phyloP scores from a whole-genome alignment of 164 flowering plant species.

The Dillenia suffruticosa region DNA sequence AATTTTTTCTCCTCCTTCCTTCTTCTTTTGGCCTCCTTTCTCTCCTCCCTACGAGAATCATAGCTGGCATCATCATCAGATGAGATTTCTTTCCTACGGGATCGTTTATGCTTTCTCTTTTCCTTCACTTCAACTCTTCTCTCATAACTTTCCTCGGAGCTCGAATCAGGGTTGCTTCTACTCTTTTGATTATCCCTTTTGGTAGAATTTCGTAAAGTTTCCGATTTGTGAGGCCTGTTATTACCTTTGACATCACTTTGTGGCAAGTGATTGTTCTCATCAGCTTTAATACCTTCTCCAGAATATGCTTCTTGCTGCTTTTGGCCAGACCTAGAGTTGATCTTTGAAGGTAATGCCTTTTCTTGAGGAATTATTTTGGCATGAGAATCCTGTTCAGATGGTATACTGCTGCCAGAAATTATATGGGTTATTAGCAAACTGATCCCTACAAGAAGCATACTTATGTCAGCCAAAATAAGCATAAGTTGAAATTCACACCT shows the following conservation, averaged over 20 bases:
- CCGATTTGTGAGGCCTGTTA: slow-evolving; percentile 16
- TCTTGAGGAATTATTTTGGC: slow-evolving; percentile 21
- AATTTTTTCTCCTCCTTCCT: slow-evolving; percentile 47
- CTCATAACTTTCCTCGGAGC: slow-evolving; percentile 45
- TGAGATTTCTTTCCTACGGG: slow-evolving; percentile 30
- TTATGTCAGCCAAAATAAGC: neutral
- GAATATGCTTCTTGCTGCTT: slow-evolving; percentile 18
- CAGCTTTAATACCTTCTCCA: slow-evolving; percentile 23
- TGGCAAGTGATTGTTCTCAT: slow-evolving; percentile 23
- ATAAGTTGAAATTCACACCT: slow-evolving; percentile 24
- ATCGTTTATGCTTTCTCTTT: slow-evolving; percentile 45
- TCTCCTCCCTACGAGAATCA: slow-evolving; percentile 47
- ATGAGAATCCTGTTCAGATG: slow-evolving; percentile 20
- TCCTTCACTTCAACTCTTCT: slow-evolving; percentile 25
- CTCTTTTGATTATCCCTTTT: slow-evolving; percentile 26
- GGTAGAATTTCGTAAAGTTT: slow-evolving; percentile 11
- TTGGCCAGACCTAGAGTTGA: slow-evolving; percentile 26
- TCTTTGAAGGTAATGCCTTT: slow-evolving; percentile 19
- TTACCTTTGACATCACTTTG: slow-evolving; percentile 22
- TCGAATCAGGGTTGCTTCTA: slow-evolving; percentile 29
- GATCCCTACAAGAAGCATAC: neutral
- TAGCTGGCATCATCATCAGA: slow-evolving; percentile 46
- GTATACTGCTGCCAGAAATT: slow-evolving; percentile 38
- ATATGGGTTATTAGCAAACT: too few species aligned
- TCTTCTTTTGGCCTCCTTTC: slow-evolving; percentile 58